Evolutionary conservation across 2,329 filamentous ascomycete species (phyloP), one percentile per base, ranked within the genome.

Genomic region (Scleromitrula shiraiana): DNA sequence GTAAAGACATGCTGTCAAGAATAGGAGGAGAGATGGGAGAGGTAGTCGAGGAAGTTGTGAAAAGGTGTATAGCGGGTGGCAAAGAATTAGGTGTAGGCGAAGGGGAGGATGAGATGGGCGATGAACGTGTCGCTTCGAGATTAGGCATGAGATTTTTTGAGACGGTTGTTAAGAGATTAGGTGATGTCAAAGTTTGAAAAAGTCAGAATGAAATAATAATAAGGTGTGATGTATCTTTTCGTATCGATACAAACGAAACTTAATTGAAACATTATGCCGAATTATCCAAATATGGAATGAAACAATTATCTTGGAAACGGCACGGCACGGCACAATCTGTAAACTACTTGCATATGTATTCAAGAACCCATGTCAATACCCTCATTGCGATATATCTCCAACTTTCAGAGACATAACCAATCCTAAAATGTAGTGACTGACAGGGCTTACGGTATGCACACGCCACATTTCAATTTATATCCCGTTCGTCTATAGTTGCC

Each of bases 161-260:
- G 41, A 60, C 70, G 2, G 70, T 74, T 6, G 70, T 73, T 19
- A 70, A 70, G 55, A 65, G 57, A 36, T 55, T 74, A 17, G 67
- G 64, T 2, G 56, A 53, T 45, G 45, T 60, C 35, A 55, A 48
- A 24, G 49, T 59, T 15, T 59, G 41, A 56, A 26, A 22, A 17
- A n/a, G n/a, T n/a, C n/a, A n/a, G n/a, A n/a, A n/a, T n/a, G n/a
- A n/a, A n/a, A n/a, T n/a, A n/a, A n/a, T n/a, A n/a, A n/a, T n/a
- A n/a, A n/a, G n/a, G 10, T 23, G n/a, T 17, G n/a, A 40, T 1
- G 24, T 40, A 46, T 22, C 43, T 24, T 30, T 12, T 6, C 15
- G 35, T 41, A 46, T 32, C 14, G 10, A n/a, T 41, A 40, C 43
- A 41, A 23, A 30, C 30, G n/a, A n/a, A 30, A 8, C 10, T n/a